These are phyloP conservation scores for Hyphopichia burtonii DNA, from an alignment of 1,139 yeast genomes.

Conservation along the genomic window DNA sequence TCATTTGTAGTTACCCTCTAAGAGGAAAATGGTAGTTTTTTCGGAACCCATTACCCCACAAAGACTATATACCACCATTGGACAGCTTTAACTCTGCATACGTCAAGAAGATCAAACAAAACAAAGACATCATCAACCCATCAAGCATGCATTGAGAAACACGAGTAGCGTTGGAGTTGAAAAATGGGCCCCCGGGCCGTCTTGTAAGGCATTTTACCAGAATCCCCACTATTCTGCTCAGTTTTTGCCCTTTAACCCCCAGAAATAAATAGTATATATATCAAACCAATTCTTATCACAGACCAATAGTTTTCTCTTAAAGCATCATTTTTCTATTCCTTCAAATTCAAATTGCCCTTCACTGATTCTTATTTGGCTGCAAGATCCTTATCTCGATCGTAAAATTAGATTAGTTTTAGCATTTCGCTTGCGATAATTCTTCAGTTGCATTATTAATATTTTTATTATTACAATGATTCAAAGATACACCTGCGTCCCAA, in stretches of 20 bases:
- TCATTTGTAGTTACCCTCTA: no score
- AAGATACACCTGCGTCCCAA: constrained; percentile 36
- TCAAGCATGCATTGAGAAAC: no score
- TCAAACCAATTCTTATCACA: neutral
- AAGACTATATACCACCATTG: no score
- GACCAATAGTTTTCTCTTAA: constrained; percentile 2
- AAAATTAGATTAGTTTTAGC: no score
- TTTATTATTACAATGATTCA: constrained; percentile 25
- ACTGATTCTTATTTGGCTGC: neutral
- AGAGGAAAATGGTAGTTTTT: no score
- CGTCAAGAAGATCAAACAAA: no score
- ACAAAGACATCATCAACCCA: no score
- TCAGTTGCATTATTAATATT: neutral
- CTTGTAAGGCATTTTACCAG: constrained; percentile 3
- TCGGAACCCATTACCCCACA: no score
- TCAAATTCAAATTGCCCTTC: neutral
- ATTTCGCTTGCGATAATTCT: no score
- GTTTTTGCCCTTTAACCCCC: neutral
- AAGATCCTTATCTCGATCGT: neutral
- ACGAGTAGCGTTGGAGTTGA: no score
- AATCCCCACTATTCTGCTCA: neutral
- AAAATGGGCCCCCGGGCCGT: neutral
- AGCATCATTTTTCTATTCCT: neutral
- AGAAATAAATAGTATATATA: neutral
- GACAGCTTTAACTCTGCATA: no score